Evolutionary conservation across 208 protist genomes (phyloP), one percentile per base, ranked within the genome.

Genomic region (Zelonia costaricensis): DNA sequence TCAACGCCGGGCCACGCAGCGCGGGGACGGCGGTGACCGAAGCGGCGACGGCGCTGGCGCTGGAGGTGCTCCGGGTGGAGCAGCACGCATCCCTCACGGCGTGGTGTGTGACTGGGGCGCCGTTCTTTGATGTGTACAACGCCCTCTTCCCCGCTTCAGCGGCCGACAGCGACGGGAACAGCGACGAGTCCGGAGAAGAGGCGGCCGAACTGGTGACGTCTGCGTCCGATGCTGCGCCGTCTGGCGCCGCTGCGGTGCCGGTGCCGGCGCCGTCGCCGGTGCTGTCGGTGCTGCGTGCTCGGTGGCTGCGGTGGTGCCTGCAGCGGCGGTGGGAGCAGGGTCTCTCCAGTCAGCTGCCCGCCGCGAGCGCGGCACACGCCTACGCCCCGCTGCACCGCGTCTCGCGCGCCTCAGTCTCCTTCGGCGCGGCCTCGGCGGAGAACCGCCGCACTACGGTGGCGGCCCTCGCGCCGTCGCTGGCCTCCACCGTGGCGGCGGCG

Each of bases 301-400:
- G 51, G 18, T 72, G 66, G 66, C 31, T 72, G 53, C 57, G 66
- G 33, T 72, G 58, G 57, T 72, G 66, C 4, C 30, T 72, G 56
- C 66, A 65, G 49, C 56, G 57, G 16, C 51, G 42, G 23, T 55
- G 49, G 39, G 56, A 72, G 22, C 44, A 42, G 5, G 23, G 49
- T 15, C 18, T 64, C 30, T 36, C 28, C 4, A 8, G 40, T 15
- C 31, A 33, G 43, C 9, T 22, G 6, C 46, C 39, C 15, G 1
- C 18, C 22, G 20, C 30, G n/a, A 46, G 39, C 3, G 52, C 44
- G 10, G n/a, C 45, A 35, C 31, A 46, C 45, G 10, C 22, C 10
- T 0, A 8, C n/a, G 31, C 36, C 27, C 35, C 20, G 38, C 53
- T 2, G 22, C 55, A 12, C 8, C 36, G 38, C 18, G n/a, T 51